Evolutionary conservation across 169 alveolate species (phyloP).

Genomic region (Pseudocohnilembus persalinus): DNA sequence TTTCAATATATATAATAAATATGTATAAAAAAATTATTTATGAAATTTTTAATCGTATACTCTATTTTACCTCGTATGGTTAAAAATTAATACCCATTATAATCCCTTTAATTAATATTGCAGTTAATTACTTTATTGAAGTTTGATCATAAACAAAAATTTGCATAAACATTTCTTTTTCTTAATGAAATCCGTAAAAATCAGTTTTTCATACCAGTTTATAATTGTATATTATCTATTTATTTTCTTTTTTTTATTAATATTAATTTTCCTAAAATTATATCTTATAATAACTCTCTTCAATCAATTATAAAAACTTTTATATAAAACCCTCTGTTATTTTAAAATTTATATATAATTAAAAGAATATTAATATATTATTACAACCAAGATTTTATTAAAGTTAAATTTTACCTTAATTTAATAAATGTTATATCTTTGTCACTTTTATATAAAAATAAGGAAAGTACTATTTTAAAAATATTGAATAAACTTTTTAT

Average conservation of each 20-base stretch:
- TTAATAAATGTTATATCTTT: neutral
- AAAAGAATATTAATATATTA: too few relatives aligned
- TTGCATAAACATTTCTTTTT: neutral
- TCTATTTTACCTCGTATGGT: neutral
- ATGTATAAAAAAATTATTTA: too few relatives aligned
- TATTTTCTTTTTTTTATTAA: too few relatives aligned
- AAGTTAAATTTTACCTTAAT: neutral
- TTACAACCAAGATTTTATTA: neutral
- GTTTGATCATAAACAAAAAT: neutral
- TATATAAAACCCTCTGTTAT: neutral
- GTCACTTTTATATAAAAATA: too few relatives aligned
- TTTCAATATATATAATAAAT: too few relatives aligned
- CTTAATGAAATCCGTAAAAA: neutral
- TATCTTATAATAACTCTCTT: too few relatives aligned
- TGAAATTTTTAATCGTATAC: neutral
- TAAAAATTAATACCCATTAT: neutral
- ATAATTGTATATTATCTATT: too few relatives aligned
- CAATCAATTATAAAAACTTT: neutral
- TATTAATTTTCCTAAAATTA: too few relatives aligned
- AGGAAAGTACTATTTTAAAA: neutral
- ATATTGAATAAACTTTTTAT: too few relatives aligned
- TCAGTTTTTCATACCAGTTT: neutral
- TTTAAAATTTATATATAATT: too few relatives aligned
- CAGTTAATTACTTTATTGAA: neutral
- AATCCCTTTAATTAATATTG: neutral